phyloP scores from a whole-genome alignment of 768 basidiomycete species.

The Tremella fuciformis region DNA sequence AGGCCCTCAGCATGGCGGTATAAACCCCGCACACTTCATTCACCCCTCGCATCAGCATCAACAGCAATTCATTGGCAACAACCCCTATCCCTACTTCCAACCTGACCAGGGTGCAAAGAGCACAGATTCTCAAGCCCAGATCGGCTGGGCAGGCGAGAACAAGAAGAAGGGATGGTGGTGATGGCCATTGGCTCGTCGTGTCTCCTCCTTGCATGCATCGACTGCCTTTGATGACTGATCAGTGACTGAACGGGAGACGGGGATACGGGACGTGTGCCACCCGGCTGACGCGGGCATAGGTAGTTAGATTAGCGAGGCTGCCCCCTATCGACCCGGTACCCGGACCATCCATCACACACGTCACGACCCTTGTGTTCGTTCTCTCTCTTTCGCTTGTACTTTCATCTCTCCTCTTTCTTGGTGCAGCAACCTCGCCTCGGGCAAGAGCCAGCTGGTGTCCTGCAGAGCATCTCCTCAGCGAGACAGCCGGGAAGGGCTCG shows the following conservation, averaged over 20 bases:
- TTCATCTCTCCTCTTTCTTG: too few relatives aligned
- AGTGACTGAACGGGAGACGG: too few relatives aligned
- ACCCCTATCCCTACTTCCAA: too few relatives aligned
- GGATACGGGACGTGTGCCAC: too few relatives aligned
- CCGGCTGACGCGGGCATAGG: too few relatives aligned
- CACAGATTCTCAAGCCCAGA: conserved; percentile 13
- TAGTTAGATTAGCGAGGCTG: too few relatives aligned
- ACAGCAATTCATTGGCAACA: conserved; percentile 4
- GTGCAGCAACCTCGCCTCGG: too few relatives aligned
- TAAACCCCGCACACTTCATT: conserved; percentile 12
- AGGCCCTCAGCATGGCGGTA: conserved; percentile 8
- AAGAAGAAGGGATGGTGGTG: conserved; percentile 26
- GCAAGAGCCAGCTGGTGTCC: background rate
- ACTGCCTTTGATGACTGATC: background rate
- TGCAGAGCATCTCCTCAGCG: background rate
- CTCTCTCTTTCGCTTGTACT: too few relatives aligned
- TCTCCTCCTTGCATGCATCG: background rate
- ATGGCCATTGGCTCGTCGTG: conserved; percentile 10
- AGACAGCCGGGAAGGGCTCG: background rate
- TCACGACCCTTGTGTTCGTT: too few relatives aligned
- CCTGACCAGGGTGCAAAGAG: too few relatives aligned
- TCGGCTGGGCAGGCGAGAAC: conserved; percentile 23
- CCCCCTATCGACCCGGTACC: conserved; percentile 5
- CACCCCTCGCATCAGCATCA: conserved; percentile 12
- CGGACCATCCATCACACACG: background rate